phyloP scores from a whole-genome alignment of 1,284 basidiomycete genomes.

The Pterulicium gracile region DNA sequence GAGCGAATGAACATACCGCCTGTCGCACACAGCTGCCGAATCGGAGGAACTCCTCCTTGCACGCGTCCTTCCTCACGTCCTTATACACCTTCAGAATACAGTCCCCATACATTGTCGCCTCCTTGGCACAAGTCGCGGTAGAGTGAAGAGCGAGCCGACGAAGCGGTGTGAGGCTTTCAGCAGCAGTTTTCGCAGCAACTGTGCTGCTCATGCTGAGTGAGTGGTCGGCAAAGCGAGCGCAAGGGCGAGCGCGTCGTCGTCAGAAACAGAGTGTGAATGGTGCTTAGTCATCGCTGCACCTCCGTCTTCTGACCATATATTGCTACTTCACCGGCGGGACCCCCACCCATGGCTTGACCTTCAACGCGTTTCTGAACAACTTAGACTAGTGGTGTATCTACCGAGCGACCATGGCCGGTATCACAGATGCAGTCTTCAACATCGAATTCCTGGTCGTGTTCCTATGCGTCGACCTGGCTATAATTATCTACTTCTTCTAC shows the following conservation, averaged over 20 bases:
- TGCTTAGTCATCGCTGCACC: background rate
- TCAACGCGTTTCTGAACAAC: constrained; percentile 7
- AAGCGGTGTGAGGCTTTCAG: constrained; percentile 33
- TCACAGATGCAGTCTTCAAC: constrained; percentile 34
- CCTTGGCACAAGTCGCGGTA: constrained; percentile 55
- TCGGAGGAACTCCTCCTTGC: constrained; percentile 65
- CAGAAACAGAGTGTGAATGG: background rate
- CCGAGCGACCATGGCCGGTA: constrained; percentile 14
- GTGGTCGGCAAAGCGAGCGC: background rate
- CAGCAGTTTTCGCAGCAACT: constrained; percentile 11
- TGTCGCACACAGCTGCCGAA: constrained; percentile 67
- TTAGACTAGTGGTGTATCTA: constrained; percentile 15
- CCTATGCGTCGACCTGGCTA: constrained; percentile 58
- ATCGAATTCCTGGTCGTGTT: constrained; percentile 58
- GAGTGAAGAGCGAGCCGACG: constrained; percentile 55
- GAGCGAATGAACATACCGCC: constrained; percentile 34
- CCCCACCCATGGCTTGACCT: background rate
- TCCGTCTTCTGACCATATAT: background rate
- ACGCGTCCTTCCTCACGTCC: constrained; percentile 68
- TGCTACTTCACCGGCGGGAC: background rate
- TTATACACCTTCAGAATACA: constrained; percentile 70
- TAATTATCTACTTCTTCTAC: constrained; percentile 80
- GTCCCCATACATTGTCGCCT: constrained; percentile 68
- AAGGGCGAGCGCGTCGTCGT: background rate
- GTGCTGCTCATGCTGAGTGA: constrained; percentile 13